Conservation (phyloP, 179 eudicot genomes). For the Patellifolia procumbens region DNA sequence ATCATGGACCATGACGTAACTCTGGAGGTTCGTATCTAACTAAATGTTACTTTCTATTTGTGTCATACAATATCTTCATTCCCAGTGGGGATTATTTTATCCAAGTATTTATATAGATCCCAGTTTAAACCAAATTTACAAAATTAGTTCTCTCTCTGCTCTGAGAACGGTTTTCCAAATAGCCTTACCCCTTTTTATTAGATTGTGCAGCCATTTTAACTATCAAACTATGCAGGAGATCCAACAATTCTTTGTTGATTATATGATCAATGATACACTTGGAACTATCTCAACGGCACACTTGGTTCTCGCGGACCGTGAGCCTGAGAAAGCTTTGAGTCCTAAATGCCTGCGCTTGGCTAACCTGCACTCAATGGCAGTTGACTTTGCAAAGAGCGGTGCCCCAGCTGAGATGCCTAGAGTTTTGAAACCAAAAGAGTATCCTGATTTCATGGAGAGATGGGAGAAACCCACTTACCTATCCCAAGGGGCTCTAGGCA, state of each 20-base stretch:
- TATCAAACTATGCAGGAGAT: conserved; percentile 66
- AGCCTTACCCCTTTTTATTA: background rate
- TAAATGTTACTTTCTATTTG: background rate
- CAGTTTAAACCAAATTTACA: no score
- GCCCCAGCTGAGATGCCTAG: conserved; percentile 96
- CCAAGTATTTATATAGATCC: no score
- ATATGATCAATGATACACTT: conserved; percentile 82
- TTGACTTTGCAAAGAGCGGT: conserved; percentile 93
- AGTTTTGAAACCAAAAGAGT: conserved; percentile 67
- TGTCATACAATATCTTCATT: background rate
- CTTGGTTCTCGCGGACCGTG: conserved; percentile 86
- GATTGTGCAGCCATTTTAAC: conserved; percentile 7
- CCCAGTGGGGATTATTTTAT: no score
- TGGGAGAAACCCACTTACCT: conserved; percentile 64
- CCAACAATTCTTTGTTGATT: conserved; percentile 84
- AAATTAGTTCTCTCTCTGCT: no score
- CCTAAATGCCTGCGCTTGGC: conserved; percentile 69
- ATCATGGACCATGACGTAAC: conserved; percentile 93
- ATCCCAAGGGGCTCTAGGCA: conserved; percentile 73
- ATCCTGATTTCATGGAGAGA: conserved; percentile 94
- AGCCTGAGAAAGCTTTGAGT: conserved; percentile 77
- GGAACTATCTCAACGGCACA: conserved; percentile 92
- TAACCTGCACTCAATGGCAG: conserved; percentile 95
- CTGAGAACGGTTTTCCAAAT: no score
- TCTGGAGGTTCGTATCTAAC: conserved; percentile 50